Base-by-base conservation (phyloP, 169 alveolate genomes). In the Eimeria tenella region DNA sequence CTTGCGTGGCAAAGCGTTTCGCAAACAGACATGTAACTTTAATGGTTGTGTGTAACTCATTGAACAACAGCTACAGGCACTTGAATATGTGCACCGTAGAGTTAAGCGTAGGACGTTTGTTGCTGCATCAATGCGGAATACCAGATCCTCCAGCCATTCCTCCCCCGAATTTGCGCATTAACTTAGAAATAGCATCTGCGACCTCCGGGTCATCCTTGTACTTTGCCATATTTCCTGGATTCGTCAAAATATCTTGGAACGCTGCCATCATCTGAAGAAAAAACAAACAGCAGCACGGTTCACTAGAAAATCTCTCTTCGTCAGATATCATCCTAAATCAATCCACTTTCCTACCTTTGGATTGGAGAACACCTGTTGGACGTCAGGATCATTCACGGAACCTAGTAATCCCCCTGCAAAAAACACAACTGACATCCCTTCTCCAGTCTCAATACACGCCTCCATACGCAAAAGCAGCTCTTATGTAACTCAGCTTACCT, bases 151-250 rank as follows among this genome's bases (percentile, higher is more conserved):
- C 94, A 11, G 94, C 81, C 71, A 91, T 65, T n/a, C 94, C 94
- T 60, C 94, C 94, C 19, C 94, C 94, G 25, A 91, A 91, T 42
- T 91, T 91, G n/a, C 86, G 87, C 5, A 86, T 91, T 55, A 91
- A 91, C 74, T 65, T 91, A 17, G 91, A 84, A 82, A 96, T 86
- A 17, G 95, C 94, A 79, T 93, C 90, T 88, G 93, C 94, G 60
- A 95, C 93, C 71, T 96, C 95, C 49, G 97, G 97, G 82, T 96
- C 96, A 79, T 77, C 94, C 52, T 95, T 96, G 92, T 95, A 96
- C 93, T 96, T 93, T 31, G 95, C 86, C 74, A 95, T 84, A 63
- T 94, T 65, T 21, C 94, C 96, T 11, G 97, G 97, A 65, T 96
- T 96, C 63, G 96, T 73, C 97, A 95, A 87, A 95, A 96, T 95